Evolutionary conservation across 768 basidiomycete genomes (phyloP), one percentile per base, ranked within the genome.

Genomic region (Tephrocybe sp.): DNA sequence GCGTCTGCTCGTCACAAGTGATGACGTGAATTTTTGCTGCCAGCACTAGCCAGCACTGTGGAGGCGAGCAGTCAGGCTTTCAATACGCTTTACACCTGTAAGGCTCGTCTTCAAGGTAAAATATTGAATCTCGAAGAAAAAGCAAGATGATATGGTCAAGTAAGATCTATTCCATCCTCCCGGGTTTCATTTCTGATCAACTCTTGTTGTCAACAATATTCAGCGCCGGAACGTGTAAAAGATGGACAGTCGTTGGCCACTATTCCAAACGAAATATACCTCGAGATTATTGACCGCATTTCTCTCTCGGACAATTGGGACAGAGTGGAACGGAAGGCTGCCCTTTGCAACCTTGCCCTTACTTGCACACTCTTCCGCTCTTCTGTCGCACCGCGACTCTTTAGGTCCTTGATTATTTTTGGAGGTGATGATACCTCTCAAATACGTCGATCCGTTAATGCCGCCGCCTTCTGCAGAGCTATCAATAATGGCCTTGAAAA

Each of bases 211-310:
- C 4, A 4, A 15, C 11, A 34, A 34, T n/a, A 7, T 33, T 18
- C n/a, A 48, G 16, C 31, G 18, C 42, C 15, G 5, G 16, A n/a
- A 6, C 37, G 27, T 19, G 4, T 10, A 31, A 16, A 30, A 38
- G 36, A 21, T 38, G 22, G 30, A 6, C 24, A n/a, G 33, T 4
- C 33, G 7, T 7, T 46, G 4, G 21, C 40, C 15, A 55, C 64
- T 4, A 65, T 79, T 46, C 76, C 76, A 2, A 69, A 66, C 50
- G 77, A 79, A 50, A 62, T 78, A 16, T 77, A 76, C 44, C 51
- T 69, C 4, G 57, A 65, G 43, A 74, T 78, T n/a, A 66, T 75
- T 37, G 64, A 62, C n/a, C 58, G 60, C 27, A 34, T 76, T 4
- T 54, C 52, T 27, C 61, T 64, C 18, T 42, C 57, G 0, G 46